These are phyloP conservation scores for Jamesozyma lodderae DNA, from an alignment of 805 yeast species.

Conservation along the genomic window DNA sequence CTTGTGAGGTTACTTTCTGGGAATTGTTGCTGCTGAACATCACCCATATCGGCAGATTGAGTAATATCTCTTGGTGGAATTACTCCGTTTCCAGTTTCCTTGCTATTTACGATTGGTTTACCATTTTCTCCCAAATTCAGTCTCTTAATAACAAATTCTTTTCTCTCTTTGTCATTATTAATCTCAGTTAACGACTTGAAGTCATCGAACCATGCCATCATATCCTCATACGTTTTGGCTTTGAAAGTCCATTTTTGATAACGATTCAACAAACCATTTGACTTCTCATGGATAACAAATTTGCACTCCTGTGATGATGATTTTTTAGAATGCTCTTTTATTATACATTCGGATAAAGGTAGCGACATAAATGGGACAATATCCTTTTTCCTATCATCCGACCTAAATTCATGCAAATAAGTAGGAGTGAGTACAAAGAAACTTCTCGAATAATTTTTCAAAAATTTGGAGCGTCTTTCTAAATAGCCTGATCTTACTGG, in stretches of 20 bases:
- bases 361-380: conserved; percentile 74
- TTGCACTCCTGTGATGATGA: conserved; percentile 56
- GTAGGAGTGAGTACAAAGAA: conserved; percentile 86
- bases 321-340: conserved; percentile 71
- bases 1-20: too few relatives aligned
- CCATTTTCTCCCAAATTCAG: conserved; percentile 13
- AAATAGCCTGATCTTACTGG: conserved; percentile 68
- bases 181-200: conserved; percentile 56
- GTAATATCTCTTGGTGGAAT: too few relatives aligned
- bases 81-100: too few relatives aligned
- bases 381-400: conserved; percentile 71
- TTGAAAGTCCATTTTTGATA: conserved; percentile 90
- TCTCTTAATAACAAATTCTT: conserved; percentile 33
- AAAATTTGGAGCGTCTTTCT: conserved; percentile 82
- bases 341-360: conserved; percentile 64
- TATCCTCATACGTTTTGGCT: conserved; percentile 66
- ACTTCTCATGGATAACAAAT: conserved; percentile 68
- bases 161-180: conserved; percentile 48
- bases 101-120: neutral
- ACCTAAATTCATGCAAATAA: conserved; percentile 81
- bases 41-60: too few relatives aligned
- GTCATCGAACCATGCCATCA: conserved; percentile 80
- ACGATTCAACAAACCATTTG: conserved; percentile 60
- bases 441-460: conserved; percentile 83
- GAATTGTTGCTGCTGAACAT: too few relatives aligned